Evolutionary conservation across 805 yeast species (phyloP).

Genomic region (Candida dendrica): DNA sequence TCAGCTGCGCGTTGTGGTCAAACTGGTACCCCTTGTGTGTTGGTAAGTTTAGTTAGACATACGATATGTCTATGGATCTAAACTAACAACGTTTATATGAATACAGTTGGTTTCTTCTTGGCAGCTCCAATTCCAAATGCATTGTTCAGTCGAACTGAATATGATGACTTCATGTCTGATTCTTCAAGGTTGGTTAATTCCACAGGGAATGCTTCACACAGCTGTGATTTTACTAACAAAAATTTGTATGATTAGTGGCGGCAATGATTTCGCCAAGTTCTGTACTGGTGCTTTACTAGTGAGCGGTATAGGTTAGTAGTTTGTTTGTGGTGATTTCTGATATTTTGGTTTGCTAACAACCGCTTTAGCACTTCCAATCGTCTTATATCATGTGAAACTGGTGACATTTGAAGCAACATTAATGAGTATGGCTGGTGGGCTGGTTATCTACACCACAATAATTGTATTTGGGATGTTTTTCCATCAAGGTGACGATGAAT

Average conservation of each 20-base stretch:
- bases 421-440: constrained; percentile 82
- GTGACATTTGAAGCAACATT: constrained; percentile 63
- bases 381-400: constrained; percentile 68
- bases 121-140: constrained; percentile 70
- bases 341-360: not conserved
- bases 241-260: too few relatives aligned
- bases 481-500: constrained; percentile 35
- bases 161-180: constrained; percentile 58
- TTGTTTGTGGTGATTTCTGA: too few relatives aligned
- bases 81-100: constrained; percentile 2
- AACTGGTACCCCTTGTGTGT: constrained; percentile 89
- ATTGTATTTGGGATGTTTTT: constrained; percentile 78
- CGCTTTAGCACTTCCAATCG: constrained; percentile 57
- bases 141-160: constrained; percentile 38
- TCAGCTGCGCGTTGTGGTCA: constrained; percentile 81
- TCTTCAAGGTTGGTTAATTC: constrained; percentile 27
- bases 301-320: constrained; percentile 41
- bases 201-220: too few relatives aligned
- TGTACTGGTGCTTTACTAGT: constrained; percentile 69
- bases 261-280: constrained; percentile 77
- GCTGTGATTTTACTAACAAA: too few relatives aligned
- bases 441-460: constrained; percentile 74
- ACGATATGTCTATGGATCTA: not conserved
- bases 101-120: constrained; percentile 55
- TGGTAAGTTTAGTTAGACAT: constrained; percentile 26